Evolutionary conservation across 257 asterid genomes (phyloP), one percentile per base, ranked within the genome.

Genomic region (Solanum pinnatisectum): DNA sequence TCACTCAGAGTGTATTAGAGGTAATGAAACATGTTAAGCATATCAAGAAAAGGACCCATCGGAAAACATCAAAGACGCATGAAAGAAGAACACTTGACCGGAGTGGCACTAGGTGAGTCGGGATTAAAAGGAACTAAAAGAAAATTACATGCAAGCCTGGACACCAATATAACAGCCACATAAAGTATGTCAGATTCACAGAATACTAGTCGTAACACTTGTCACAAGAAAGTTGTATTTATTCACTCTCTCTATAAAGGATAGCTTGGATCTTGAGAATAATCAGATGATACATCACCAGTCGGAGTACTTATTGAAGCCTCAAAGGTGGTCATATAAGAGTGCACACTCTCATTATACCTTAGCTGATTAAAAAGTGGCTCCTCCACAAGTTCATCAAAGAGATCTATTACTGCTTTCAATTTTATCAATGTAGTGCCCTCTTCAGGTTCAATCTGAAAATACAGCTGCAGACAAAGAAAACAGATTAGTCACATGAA

Each of bases 301-400:
- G n/a, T 11, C 30, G 30, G 42, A 49, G 40, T 46, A 30, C 44
- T 32, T 49, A 49, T 44, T 81, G 40, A 81, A 46, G 85, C 68
- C 85, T 81, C 68, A 81, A 81, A 49, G 30, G 40, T 81, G 68
- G 42, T 46, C 70, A 46, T 81, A 49, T 40, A 49, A 82, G 85
- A 82, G 44, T 18, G 70, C 33, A 49, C 85, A 77, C 25, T 35
- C 60, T 82, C 39, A 71, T 86, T 87, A 83, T 93, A 96, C 99
- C 99, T 96, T 86, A 97, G 98, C 93, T 96, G 98, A 92, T 97
- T 94, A 93, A 94, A 97, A 86, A 96, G 93, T 67, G 99, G 99
- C 90, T 97, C 99, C 90, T 93, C 95, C 67, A 96, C 94, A 83
- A 97, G 94, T 94, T 97, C 99, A 77, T 96, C 99, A 87, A 97